A percentile compares a stretch with the other conserved stretches of the same genome.
Evolutionary conservation across 495 filamentous ascomycete genomes (phyloP).

Genomic region (Neurospora sp.): DNA sequence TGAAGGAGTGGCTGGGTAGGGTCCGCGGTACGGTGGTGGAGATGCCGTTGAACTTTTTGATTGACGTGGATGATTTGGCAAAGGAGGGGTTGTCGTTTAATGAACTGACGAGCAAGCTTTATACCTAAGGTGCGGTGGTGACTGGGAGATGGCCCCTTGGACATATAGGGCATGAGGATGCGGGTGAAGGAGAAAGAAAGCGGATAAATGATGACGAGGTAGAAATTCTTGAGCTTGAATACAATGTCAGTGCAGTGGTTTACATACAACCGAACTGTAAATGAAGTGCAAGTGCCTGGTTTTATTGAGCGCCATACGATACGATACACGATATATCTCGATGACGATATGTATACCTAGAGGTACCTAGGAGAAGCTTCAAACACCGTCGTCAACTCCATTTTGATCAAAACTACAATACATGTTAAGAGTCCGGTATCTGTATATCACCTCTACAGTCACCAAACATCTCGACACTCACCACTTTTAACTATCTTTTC

Average conservation of each 20-base stretch:
- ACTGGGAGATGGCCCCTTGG: not conserved
- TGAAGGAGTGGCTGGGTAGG: constrained; percentile 70
- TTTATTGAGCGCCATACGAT: no score
- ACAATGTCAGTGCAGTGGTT: not conserved
- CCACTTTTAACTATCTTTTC: no score
- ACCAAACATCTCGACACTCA: no score
- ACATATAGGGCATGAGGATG: not conserved
- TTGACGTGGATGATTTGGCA: constrained; percentile 74
- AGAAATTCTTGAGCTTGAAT: not conserved
- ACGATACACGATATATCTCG: no score
- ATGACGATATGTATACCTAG: no score
- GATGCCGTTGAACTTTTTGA: constrained; percentile 87
- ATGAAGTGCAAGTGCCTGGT: no score
- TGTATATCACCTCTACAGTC: no score
- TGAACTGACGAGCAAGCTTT: constrained; percentile 70
- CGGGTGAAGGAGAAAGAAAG: not conserved
- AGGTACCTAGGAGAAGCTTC: no score
- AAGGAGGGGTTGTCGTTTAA: constrained; percentile 75
- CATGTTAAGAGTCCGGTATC: no score
- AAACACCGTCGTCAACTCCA: no score
- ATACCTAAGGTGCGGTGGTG: constrained; percentile 47
- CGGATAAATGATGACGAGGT: not conserved
- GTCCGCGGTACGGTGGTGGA: constrained; percentile 77
- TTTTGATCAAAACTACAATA: no score
- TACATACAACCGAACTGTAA: not conserved